Evolutionary conservation across 78 protist species (phyloP).

Genomic region (Dictyostelium capitatum): DNA sequence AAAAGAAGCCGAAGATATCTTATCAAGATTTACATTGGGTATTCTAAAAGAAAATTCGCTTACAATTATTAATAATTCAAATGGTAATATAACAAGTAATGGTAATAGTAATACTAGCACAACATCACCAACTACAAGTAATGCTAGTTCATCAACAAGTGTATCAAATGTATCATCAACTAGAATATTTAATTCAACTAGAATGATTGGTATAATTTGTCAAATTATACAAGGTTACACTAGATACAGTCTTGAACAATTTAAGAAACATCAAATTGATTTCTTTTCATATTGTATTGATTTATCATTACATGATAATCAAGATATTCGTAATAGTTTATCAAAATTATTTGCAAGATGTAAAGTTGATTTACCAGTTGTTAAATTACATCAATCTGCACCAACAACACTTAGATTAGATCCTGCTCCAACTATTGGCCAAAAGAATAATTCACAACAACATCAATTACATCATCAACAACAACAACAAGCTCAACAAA

Average conservation of each 20-base stretch:
- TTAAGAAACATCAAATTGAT: constrained; percentile 29
- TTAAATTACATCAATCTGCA: neutral
- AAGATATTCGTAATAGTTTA: constrained; percentile 22
- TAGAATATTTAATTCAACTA: neutral
- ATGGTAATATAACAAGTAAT: neutral
- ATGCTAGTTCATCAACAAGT: neutral
- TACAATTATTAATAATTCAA: neutral
- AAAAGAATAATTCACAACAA: neutral
- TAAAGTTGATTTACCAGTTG: constrained; percentile 5
- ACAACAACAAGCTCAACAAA: constrained; percentile 5
- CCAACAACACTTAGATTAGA: neutral
- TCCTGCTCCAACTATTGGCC: constrained; percentile 20
- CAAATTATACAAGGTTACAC: constrained; percentile 36
- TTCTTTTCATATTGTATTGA: constrained; percentile 37
- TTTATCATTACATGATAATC: constrained; percentile 37
- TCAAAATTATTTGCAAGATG: constrained; percentile 25
- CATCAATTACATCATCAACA: neutral
- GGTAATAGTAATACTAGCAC: neutral
- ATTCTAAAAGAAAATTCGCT: constrained; percentile 19
- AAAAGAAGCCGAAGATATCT: constrained; percentile 28
- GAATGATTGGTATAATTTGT: constrained; percentile 43
- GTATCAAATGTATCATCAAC: neutral
- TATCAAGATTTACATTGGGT: constrained; percentile 14
- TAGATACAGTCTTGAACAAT: constrained; percentile 27
- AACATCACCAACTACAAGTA: neutral